Base-by-base conservation (phyloP, 1,284 basidiomycete genomes). In the Boletus sp. region DNA sequence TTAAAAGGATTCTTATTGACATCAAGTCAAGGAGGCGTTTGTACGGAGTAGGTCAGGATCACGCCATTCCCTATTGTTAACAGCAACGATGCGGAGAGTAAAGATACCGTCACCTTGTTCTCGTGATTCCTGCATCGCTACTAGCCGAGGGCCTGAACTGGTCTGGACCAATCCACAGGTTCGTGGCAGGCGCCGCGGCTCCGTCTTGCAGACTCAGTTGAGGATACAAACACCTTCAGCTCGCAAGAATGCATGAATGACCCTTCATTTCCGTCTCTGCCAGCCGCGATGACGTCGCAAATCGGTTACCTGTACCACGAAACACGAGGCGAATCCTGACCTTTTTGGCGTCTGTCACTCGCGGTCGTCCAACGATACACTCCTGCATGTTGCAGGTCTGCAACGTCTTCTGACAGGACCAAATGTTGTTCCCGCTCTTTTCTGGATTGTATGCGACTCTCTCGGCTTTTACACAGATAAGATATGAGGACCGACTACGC, bases 11-110 rank as follows among this genome's bases (percentile, higher is more conserved):
- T 10, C 4, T 33, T 33, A 33, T 17, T 16, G 16, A 17, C 10
- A 33, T 13, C 30, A 26, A 14, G 22, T 17, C 6, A 26, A 34
- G 29, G 20, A 46, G 52, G 57, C n/a, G 30, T 43, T 55, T 51
- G n/a, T 33, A 41, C 32, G 55, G 41, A 23, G 22, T 34, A 38
- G 16, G 12, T 27, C 6, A 7, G 8, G 2, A 35, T 53, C 44
- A 42, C 50, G 38, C 46, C 26, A 29, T 26, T 22, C 2, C 7
- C 4, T 17, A 25, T 8, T 30, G 19, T 42, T 39, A 33, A 41
- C 41, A 32, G n/a, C 22, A 16, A 38, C 26, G 9, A 22, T n/a
- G 5, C 20, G 25, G 19, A 39, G 22, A n/a, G 13, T 6, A n/a
- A n/a, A 16, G 12, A 16, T 22, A 34, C 14, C 8, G 17, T 3